Conservation (phyloP, 2,329 filamentous ascomycete genomes). For the Tolypocladium endophyticum region DNA sequence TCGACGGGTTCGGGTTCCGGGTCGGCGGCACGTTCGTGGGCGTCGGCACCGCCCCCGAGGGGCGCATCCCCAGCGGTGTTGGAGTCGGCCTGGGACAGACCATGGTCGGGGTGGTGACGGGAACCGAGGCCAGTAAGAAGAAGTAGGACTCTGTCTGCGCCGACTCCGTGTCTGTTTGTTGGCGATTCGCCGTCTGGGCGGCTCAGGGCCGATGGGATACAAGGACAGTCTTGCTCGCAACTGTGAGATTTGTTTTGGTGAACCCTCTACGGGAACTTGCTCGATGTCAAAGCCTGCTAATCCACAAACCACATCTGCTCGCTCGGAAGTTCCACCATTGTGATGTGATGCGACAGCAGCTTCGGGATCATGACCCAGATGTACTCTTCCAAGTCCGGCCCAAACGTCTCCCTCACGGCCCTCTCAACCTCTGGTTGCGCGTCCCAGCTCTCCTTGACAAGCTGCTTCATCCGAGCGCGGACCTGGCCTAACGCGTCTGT, state of each 20-base stretch:
- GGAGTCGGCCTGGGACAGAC: neutral
- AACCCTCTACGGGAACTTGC: too few species aligned
- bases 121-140: neutral
- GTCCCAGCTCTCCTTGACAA: conserved; percentile 3
- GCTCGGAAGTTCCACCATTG: conserved; percentile 1
- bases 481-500: neutral
- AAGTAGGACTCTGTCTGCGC: neutral
- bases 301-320: conserved; percentile 8
- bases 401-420: conserved; percentile 5
- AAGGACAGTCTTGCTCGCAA: too few species aligned
- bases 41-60: neutral
- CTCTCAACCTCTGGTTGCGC: conserved; percentile 2
- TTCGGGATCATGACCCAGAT: conserved; percentile 10
- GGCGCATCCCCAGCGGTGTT: neutral
- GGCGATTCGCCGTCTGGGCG: too few species aligned
- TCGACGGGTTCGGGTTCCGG: neutral
- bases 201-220: too few species aligned
- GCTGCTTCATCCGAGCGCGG: conserved; percentile 4
- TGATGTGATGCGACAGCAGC: conserved; percentile 5
- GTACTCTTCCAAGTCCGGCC: conserved; percentile 6
- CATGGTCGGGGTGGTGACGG: neutral
- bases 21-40: neutral
- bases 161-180: too few species aligned
- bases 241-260: too few species aligned
- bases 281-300: neutral